These are phyloP conservation scores for Mitragyna speciosa DNA, from an alignment of 257 asterid genomes.

Conservation along the genomic window DNA sequence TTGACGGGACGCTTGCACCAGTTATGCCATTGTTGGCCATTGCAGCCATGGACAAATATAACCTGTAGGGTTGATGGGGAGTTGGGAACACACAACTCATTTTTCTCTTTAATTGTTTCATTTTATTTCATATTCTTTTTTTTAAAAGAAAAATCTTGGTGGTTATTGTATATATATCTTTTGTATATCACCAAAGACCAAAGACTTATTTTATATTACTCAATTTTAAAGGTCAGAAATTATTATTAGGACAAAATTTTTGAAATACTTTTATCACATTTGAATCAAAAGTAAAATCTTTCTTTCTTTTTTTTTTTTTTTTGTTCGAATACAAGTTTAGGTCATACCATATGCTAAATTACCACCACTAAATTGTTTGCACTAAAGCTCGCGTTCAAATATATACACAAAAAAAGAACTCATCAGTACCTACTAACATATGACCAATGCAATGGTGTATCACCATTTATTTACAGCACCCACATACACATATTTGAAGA, in stretches of 20 bases:
- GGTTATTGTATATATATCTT: not conserved
- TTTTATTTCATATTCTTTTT: no score
- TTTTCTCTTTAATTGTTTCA: not conserved
- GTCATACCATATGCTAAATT: no score
- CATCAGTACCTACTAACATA: not conserved
- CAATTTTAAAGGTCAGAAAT: no score
- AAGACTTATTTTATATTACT: no score
- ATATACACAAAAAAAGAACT: not conserved
- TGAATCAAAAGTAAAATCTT: not conserved
- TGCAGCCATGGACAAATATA: not conserved
- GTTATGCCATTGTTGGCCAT: constrained; percentile 2
- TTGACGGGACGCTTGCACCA: constrained; percentile 17
- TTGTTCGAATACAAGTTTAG: no score
- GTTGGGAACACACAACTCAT: not conserved
- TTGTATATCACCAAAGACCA: no score
- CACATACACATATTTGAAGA: not conserved
- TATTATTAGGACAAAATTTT: no score
- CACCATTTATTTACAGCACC: constrained; percentile 21
- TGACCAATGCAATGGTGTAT: not conserved
- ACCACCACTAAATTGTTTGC: no score
- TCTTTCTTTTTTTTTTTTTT: not conserved
- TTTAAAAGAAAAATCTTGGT: not conserved
- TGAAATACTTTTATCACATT: no score
- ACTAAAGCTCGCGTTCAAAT: no score
- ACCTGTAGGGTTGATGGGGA: not conserved